Conservation (phyloP, 1,284 basidiomycete species). For the Microbotryum intermedium region DNA sequence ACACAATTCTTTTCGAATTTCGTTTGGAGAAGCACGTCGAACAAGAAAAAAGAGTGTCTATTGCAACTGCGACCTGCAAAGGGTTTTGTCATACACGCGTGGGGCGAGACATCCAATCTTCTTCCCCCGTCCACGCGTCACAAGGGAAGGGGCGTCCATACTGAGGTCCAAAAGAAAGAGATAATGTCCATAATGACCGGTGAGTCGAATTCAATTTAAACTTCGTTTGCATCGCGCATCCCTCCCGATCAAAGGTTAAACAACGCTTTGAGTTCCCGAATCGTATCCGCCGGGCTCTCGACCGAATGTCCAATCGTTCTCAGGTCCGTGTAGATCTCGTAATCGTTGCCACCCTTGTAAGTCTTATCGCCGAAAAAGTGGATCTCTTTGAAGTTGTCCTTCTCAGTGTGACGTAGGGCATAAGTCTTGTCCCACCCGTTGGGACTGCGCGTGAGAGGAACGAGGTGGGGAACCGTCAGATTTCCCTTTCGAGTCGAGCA, state of each 20-base stretch:
- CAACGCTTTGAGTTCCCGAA: conserved; percentile 58
- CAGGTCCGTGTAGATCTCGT: conserved; percentile 77
- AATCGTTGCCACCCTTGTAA: conserved; percentile 81
- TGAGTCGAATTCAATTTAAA: too few relatives aligned
- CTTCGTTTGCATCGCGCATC: too few relatives aligned
- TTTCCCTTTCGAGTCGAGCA: conserved; percentile 35
- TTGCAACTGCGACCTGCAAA: too few relatives aligned
- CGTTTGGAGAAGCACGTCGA: too few relatives aligned
- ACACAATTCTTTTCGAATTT: too few relatives aligned
- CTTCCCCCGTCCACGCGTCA: too few relatives aligned
- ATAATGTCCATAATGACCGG: too few relatives aligned
- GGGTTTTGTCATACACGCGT: too few relatives aligned
- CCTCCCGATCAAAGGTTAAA: conserved; percentile 44
- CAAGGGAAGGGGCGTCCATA: too few relatives aligned
- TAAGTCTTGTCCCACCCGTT: conserved; percentile 93
- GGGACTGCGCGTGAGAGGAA: conserved; percentile 1
- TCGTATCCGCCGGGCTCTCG: conserved; percentile 65
- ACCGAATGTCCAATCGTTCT: conserved; percentile 85
- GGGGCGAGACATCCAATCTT: too few relatives aligned
- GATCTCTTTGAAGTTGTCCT: conserved; percentile 82
- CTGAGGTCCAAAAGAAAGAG: too few relatives aligned
- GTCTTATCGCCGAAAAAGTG: conserved; percentile 99
- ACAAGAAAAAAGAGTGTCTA: too few relatives aligned
- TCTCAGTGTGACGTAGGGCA: conserved; percentile 68
- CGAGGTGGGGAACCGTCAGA: background rate